phyloP scores from a whole-genome alignment of 208 protist genomes.

The Leishmania aethiopica region DNA sequence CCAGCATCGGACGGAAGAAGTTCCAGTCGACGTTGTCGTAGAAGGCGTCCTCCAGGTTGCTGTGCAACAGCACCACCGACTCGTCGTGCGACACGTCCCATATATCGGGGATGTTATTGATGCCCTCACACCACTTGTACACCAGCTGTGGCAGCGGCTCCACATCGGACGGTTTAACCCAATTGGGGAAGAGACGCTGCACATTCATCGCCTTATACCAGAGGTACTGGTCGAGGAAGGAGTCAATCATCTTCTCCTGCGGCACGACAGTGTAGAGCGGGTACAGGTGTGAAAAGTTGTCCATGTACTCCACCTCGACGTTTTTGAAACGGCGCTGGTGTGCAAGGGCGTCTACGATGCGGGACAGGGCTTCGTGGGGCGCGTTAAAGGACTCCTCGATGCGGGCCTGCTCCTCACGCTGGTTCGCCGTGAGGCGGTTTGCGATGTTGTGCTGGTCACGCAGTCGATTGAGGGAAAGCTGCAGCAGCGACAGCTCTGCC shows the following conservation, averaged over 20 bases:
- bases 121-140: constrained; percentile 99
- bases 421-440: constrained; percentile 97
- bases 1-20: constrained; percentile 99
- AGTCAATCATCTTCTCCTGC: constrained; percentile 99
- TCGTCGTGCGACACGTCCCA: constrained; percentile 98
- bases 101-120: constrained; percentile 99
- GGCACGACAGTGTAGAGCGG: constrained; percentile 99
- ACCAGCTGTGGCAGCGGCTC: constrained; percentile 99
- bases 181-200: constrained; percentile 99
- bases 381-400: constrained; percentile 99
- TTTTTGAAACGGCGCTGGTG: constrained; percentile 99
- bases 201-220: constrained; percentile 99
- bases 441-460: constrained; percentile 99
- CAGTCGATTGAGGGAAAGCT: constrained; percentile 99
- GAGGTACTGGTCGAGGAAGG: constrained; percentile 99
- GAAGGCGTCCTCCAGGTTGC: constrained; percentile 97
- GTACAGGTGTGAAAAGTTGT: constrained; percentile 99
- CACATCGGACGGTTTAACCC: constrained; percentile 99
- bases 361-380: constrained; percentile 98
- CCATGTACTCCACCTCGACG: constrained; percentile 99
- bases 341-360: constrained; percentile 99
- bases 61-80: constrained; percentile 98
- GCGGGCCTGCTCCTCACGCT: constrained; percentile 99
- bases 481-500: constrained; percentile 99
- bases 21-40: constrained; percentile 99